Base-by-base conservation (phyloP, 148 eudicot genomes). In the Bassia scoparia region DNA sequence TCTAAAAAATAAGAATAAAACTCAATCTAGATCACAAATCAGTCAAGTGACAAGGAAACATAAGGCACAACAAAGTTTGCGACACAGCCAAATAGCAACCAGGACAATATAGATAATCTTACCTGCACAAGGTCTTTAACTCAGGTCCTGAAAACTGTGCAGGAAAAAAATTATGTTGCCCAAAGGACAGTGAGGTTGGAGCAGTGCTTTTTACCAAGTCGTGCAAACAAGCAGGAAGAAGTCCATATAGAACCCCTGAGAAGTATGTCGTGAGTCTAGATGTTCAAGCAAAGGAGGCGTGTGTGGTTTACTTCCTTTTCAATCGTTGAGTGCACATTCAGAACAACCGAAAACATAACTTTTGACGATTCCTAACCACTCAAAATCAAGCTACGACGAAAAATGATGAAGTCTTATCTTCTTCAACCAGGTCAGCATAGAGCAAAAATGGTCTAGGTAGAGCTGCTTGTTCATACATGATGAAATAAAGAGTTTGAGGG, bases 401-500 rank as follows among this genome's bases (percentile, higher is more conserved):
- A 70, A n/a, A 68, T 18, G 21, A 61, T 12, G 64, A 34, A 56
- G 31, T 13, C 50, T 78, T 52, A 73, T 34, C 77, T 38, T 61
- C 62, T 59, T 77, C 70, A 48, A 68, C 69, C 46, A 17, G 24
- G 16, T 20, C 12, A 56, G 46, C 77, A 73, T 69, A 73, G 16
- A 61, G 73, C 31, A 31, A 38, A 23, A 2, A 38, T 55, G 18
- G 60, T 72, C 76, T 66, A 71, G 24, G n/a, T 31, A 58, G 60
- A 72, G 80, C 37, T 33, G 76, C 76, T 67, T 72, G 78, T 55
- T 44, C 27, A 49, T 61, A 72, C 68, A 58, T 50, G 68, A 66
- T 27, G 71, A 60, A 43, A 43, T 24, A 34, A 63, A 35, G 67
- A 46, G 14, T 53, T 60, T 54, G 65, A 38, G 60, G 71, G 67